These are phyloP conservation scores for Mycosphaerella sp. DNA, from an alignment of 2,329 filamentous ascomycete genomes.

Conservation along the genomic window DNA sequence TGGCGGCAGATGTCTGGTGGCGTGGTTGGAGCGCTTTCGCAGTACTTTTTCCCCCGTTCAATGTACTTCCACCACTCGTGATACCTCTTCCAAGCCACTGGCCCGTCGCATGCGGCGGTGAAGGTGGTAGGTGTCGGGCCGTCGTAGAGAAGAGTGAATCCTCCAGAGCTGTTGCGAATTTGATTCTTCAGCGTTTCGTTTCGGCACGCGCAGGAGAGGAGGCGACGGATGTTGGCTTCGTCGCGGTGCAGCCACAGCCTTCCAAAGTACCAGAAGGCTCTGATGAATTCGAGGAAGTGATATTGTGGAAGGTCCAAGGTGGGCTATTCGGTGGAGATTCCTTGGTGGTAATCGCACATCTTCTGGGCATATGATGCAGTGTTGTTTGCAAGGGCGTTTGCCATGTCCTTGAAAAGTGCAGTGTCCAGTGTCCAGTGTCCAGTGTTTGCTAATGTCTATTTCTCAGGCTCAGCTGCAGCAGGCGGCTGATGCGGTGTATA, in stretches of 20 bases:
- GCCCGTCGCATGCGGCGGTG: neutral
- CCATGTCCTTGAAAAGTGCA: neutral
- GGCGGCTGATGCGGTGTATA: slow-evolving; percentile 21
- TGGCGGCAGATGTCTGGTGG: neutral
- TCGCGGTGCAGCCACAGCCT: too few relatives aligned
- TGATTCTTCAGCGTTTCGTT: too few relatives aligned
- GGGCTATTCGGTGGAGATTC: neutral
- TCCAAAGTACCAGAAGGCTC: too few relatives aligned
- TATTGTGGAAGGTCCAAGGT: too few relatives aligned
- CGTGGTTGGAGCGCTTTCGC: neutral
- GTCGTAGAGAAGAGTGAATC: neutral
- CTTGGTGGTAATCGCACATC: neutral
- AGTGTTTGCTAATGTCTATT: neutral
- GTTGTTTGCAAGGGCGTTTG: neutral
- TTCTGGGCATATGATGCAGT: neutral
- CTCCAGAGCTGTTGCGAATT: too few relatives aligned
- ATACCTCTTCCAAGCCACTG: neutral
- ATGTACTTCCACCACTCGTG: neutral
- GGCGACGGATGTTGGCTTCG: too few relatives aligned
- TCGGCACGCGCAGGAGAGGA: too few relatives aligned
- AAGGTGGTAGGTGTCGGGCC: neutral
- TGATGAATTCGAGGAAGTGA: neutral
- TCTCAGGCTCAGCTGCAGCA: slow-evolving; percentile 7
- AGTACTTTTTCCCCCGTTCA: neutral
- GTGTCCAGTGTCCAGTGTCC: neutral